Percentiles rank a stretch among this genome's conserved stretches.
phyloP scores from a whole-genome alignment of 1,284 basidiomycete species.

The Irpex rosettiformis region DNA sequence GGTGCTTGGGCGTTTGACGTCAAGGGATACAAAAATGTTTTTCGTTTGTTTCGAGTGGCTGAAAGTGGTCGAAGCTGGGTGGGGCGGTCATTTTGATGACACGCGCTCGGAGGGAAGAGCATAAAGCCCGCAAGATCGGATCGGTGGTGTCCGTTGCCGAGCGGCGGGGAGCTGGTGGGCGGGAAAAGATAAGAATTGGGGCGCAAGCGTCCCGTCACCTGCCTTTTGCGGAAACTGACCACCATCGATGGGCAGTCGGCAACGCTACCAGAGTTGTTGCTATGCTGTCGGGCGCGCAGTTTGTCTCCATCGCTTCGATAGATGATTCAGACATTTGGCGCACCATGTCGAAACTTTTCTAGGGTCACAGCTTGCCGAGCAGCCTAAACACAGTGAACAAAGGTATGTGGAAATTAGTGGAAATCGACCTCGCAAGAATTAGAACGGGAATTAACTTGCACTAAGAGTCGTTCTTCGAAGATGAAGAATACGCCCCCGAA shows the following conservation, averaged over 20 bases:
- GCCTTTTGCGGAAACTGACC: background rate
- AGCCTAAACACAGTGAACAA: background rate
- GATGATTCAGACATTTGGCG: background rate
- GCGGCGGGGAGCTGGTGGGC: background rate
- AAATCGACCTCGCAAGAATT: background rate
- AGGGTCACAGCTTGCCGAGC: background rate
- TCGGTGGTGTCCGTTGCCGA: too few species aligned
- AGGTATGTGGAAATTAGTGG: background rate
- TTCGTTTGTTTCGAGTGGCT: background rate
- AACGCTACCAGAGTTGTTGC: background rate
- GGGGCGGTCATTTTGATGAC: background rate
- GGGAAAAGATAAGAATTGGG: background rate
- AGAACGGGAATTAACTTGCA: too few species aligned
- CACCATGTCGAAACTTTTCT: background rate
- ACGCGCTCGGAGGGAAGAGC: background rate
- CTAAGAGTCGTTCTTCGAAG: background rate
- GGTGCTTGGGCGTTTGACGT: constrained; percentile 12
- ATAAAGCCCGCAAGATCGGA: background rate
- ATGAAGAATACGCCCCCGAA: background rate
- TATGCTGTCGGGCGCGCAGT: background rate
- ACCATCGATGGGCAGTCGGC: background rate
- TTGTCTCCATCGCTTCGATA: background rate
- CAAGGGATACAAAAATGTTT: constrained; percentile 5
- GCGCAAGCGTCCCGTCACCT: background rate
- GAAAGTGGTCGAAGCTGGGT: background rate